Evolutionary conservation across 2,329 filamentous ascomycete genomes (phyloP).

Genomic region (Chrysoporthe deuterocubensis): DNA sequence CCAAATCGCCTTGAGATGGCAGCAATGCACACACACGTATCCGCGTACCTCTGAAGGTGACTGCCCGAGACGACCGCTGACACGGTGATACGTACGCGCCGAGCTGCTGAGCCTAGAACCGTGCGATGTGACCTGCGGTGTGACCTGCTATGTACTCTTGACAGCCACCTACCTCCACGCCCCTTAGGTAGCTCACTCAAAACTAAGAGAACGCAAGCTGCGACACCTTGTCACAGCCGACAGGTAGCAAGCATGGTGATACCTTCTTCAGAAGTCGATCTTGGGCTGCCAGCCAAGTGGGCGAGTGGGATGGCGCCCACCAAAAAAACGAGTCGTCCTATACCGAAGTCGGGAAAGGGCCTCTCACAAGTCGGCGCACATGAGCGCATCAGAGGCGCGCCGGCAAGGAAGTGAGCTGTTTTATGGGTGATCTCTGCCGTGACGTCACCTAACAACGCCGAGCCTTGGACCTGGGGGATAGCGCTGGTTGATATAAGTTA

Average conservation of each 20-base stretch:
- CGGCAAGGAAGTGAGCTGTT: constrained; percentile 9
- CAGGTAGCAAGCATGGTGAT: no score
- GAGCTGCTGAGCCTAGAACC: neutral
- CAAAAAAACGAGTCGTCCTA: neutral
- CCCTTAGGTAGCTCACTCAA: no score
- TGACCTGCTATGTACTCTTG: no score
- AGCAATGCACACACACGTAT: constrained; percentile 10
- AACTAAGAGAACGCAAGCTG: no score
- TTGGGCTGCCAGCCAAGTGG: neutral
- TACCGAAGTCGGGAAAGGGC: neutral
- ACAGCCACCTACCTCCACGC: no score
- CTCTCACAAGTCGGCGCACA: neutral
- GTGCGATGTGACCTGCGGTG: neutral
- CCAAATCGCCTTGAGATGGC: constrained; percentile 16
- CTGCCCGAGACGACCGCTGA: neutral
- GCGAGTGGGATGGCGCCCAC: neutral
- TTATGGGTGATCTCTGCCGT: constrained; percentile 15
- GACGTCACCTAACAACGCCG: neutral
- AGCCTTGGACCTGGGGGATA: neutral
- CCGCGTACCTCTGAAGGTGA: neutral
- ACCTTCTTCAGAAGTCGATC: neutral
- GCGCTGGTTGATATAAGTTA: neutral
- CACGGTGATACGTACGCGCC: neutral
- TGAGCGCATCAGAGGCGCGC: constrained; percentile 14
- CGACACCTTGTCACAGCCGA: neutral